phyloP scores from a whole-genome alignment of 2,329 filamentous ascomycete genomes.

The Aureobasidium zeae region DNA sequence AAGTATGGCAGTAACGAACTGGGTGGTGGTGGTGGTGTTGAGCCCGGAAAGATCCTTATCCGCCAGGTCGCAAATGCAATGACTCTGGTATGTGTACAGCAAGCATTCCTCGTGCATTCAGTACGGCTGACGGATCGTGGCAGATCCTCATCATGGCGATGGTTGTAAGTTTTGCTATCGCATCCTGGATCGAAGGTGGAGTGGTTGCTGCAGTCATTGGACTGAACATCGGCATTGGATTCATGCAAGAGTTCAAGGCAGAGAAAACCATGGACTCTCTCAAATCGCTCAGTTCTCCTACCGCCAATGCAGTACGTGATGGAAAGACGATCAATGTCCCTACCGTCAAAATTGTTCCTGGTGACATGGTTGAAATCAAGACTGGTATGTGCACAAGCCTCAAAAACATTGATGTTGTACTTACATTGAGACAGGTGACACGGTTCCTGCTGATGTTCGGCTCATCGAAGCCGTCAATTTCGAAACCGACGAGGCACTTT shows the following conservation, averaged over 20 bases:
- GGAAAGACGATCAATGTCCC: conserved; percentile 35
- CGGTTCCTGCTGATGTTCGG: conserved; percentile 42
- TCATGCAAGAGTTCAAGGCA: conserved; percentile 39
- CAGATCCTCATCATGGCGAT: conserved; percentile 40
- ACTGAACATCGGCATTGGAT: conserved; percentile 39
- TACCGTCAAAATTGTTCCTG: conserved; percentile 37
- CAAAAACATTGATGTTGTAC: neutral
- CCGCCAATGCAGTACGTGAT: conserved; percentile 38
- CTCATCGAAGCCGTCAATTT: conserved; percentile 49
- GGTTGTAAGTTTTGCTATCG: conserved; percentile 40
- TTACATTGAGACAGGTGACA: conserved; percentile 19
- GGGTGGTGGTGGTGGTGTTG: conserved; percentile 57
- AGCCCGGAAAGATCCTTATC: conserved; percentile 61
- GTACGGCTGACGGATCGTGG: neutral
- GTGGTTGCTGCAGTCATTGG: conserved; percentile 39
- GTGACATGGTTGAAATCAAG: conserved; percentile 39
- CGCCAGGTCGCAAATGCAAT: conserved; percentile 70
- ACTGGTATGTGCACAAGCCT: conserved; percentile 26
- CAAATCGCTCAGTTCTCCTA: conserved; percentile 38
- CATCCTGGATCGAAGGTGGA: conserved; percentile 40
- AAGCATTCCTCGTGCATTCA: neutral
- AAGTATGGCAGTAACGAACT: conserved; percentile 61
- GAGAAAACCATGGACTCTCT: conserved; percentile 44
- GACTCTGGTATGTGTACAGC: conserved; percentile 50
- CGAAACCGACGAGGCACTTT: conserved; percentile 56